A percentile compares a stretch with the other conserved stretches of the same genome.
phyloP scores from a whole-genome alignment of 192 early-diverging fungal species.

The Geranomyces michiganensis region DNA sequence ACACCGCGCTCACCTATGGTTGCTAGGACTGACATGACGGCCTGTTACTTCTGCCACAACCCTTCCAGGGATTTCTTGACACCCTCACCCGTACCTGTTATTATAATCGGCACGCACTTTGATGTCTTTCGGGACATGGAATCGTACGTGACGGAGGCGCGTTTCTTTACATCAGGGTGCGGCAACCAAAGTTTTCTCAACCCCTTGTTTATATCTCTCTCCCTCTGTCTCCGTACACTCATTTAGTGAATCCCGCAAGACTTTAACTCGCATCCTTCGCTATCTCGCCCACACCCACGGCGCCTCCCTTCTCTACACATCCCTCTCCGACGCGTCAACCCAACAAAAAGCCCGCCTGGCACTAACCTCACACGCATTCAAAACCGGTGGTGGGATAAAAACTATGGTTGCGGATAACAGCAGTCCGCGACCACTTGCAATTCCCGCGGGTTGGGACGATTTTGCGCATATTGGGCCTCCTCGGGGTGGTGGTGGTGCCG shows the following conservation, averaged over 20 bases:
- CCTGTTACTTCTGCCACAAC: slow-evolving; percentile 1
- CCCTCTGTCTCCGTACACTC: neutral
- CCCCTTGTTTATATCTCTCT: too few species aligned
- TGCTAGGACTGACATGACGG: too few species aligned
- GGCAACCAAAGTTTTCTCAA: too few species aligned
- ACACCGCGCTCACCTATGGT: too few species aligned
- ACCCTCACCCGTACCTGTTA: slow-evolving; percentile 45
- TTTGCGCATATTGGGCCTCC: slow-evolving; percentile 53
- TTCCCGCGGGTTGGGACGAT: slow-evolving; percentile 53
- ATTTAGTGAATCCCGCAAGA: slow-evolving; percentile 46
- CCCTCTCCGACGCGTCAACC: neutral
- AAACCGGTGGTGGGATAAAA: slow-evolving; percentile 26
- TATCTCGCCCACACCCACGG: slow-evolving; percentile 54
- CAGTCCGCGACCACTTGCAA: slow-evolving; percentile 44
- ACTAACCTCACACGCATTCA: slow-evolving; percentile 51
- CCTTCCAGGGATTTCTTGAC: slow-evolving; percentile 37
- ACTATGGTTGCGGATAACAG: slow-evolving; percentile 43
- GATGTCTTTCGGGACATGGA: slow-evolving; percentile 52
- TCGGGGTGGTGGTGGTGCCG: slow-evolving; percentile 7
- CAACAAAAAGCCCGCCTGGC: slow-evolving; percentile 25
- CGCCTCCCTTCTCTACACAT: slow-evolving; percentile 47
- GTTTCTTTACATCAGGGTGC: too few species aligned
- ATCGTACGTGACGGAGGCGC: slow-evolving; percentile 35
- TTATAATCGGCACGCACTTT: slow-evolving; percentile 52
- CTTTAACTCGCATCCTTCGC: slow-evolving; percentile 47